phyloP scores from a whole-genome alignment of 768 basidiomycete species.

The Mycena haematopus region DNA sequence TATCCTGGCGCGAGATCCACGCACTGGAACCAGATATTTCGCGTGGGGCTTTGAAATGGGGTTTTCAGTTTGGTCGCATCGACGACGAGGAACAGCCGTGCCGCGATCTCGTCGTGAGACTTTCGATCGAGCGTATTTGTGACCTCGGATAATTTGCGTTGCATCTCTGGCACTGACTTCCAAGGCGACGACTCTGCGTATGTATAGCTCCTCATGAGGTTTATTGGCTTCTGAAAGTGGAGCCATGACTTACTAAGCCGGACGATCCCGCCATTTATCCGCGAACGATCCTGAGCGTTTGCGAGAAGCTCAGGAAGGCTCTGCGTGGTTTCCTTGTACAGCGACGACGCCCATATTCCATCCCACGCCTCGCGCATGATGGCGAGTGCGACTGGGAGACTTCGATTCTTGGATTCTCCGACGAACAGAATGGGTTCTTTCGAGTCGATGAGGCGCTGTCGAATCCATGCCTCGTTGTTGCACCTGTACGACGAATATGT shows the following conservation, averaged over 20 bases:
- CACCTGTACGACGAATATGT: not conserved
- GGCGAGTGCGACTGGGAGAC: constrained; percentile 3
- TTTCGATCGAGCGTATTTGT: constrained; percentile 7
- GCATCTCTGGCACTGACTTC: not conserved
- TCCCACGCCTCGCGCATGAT: constrained; percentile 14
- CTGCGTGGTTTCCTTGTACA: not conserved
- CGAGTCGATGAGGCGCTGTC: no score
- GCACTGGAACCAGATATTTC: constrained; percentile 6
- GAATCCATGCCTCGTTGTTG: no score
- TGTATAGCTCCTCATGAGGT: not conserved
- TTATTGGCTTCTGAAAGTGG: constrained; percentile 7
- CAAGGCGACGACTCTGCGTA: constrained; percentile 6
- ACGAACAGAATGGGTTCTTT: no score
- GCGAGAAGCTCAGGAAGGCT: not conserved
- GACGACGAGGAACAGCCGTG: constrained; percentile 2
- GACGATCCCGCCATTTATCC: not conserved
- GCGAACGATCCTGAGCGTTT: not conserved
- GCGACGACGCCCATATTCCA: constrained; percentile 6
- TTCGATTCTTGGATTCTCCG: no score
- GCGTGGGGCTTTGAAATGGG: constrained; percentile 7
- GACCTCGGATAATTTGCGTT: not conserved
- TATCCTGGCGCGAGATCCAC: not conserved
- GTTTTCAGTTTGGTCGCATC: not conserved
- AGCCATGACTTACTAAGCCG: not conserved
- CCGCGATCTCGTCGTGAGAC: constrained; percentile 10